phyloP scores from a whole-genome alignment of 805 yeast genomes.

The Ogataea dorogensis region DNA sequence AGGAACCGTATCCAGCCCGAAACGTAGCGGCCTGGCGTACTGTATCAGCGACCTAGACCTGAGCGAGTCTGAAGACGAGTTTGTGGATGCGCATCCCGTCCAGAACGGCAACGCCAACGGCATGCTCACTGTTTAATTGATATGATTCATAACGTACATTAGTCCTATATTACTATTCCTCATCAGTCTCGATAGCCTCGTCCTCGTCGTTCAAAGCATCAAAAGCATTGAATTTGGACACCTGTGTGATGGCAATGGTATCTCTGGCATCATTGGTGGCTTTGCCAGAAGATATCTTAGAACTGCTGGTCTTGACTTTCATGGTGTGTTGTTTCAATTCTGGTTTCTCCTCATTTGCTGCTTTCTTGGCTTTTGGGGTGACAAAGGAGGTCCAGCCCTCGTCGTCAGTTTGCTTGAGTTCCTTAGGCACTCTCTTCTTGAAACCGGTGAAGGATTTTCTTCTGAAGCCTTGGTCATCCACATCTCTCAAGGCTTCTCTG shows the following conservation, averaged over 20 bases:
- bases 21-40: constrained; percentile 22
- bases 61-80: constrained; percentile 17
- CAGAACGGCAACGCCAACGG: constrained; percentile 7
- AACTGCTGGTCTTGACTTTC: constrained; percentile 67
- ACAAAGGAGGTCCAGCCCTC: constrained; percentile 80
- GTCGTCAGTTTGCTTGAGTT: constrained; percentile 57
- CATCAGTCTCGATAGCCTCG: constrained; percentile 31
- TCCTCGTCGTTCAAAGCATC: constrained; percentile 67
- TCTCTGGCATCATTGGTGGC: constrained; percentile 67
- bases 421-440: constrained; percentile 49
- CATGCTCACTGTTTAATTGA: constrained; percentile 4
- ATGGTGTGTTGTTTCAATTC: constrained; percentile 47
- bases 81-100: constrained; percentile 3
- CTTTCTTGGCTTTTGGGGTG: constrained; percentile 42
- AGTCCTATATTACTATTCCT: constrained; percentile 20
- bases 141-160: constrained; percentile 13
- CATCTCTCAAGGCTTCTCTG: constrained; percentile 39
- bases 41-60: constrained; percentile 23
- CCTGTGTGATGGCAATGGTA: constrained; percentile 64
- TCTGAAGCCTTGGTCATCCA: constrained; percentile 40
- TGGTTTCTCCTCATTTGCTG: constrained; percentile 48
- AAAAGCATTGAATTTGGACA: constrained; percentile 72
- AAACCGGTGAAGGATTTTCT: constrained; percentile 58
- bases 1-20: constrained; percentile 10
- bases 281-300: constrained; percentile 70